Conservation (phyloP, 352 stramenopile species). For the Plasmopara halstedii region DNA sequence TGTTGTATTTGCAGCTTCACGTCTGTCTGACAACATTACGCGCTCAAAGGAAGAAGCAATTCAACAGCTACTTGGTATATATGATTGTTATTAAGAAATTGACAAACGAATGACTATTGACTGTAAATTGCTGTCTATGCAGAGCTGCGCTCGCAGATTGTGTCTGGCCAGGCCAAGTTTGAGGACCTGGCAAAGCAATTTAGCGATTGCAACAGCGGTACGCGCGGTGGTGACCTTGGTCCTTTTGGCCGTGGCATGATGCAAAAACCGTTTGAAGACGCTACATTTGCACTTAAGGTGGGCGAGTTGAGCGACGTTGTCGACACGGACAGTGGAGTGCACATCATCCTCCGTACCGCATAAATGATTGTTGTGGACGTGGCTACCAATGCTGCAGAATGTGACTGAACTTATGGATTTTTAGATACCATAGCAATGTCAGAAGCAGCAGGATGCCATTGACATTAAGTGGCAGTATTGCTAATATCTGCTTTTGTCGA, state of each 20-base stretch:
- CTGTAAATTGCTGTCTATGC: neutral
- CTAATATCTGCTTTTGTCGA: no score
- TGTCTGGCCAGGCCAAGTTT: slow-evolving; percentile 71
- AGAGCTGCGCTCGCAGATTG: slow-evolving; percentile 76
- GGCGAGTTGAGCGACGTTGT: slow-evolving; percentile 93
- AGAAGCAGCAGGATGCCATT: no score
- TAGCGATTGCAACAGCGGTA: slow-evolving; percentile 78
- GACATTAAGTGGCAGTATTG: no score
- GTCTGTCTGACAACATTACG: slow-evolving; percentile 88
- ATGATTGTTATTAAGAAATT: neutral
- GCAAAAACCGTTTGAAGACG: slow-evolving; percentile 91
- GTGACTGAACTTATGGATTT: no score
- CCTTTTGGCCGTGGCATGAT: slow-evolving; percentile 84
- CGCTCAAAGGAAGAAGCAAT: slow-evolving; percentile 89
- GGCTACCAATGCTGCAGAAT: neutral
- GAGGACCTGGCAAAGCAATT: slow-evolving; percentile 75
- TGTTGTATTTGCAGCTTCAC: slow-evolving; percentile 38
- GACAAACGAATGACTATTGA: neutral
- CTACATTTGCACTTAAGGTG: slow-evolving; percentile 86
- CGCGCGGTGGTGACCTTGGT: slow-evolving; percentile 86
- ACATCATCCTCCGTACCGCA: slow-evolving; percentile 94
- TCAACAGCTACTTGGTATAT: slow-evolving; percentile 57
- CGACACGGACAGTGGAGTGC: slow-evolving; percentile 93
- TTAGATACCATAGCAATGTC: no score
- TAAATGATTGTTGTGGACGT: slow-evolving; percentile 18